phyloP scores from a whole-genome alignment of 1,284 basidiomycete species.

The Ganoderma meredithae region DNA sequence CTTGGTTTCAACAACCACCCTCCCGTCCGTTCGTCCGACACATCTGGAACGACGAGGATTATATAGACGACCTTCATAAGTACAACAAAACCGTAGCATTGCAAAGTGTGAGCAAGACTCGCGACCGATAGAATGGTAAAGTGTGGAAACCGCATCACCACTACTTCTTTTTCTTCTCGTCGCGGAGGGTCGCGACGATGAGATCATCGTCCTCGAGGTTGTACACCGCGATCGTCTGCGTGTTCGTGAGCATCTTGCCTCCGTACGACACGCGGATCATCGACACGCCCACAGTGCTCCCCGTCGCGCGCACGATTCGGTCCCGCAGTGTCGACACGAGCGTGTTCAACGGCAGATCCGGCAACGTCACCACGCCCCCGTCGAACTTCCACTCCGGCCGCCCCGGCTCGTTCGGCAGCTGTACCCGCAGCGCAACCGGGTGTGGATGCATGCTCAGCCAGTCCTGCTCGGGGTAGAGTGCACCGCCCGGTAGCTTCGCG shows the following conservation, averaged over 20 bases:
- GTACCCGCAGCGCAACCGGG: conserved; percentile 83
- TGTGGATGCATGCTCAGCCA: conserved; percentile 92
- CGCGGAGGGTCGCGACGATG: conserved; percentile 77
- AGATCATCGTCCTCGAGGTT: conserved; percentile 91
- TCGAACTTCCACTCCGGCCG: conserved; percentile 94
- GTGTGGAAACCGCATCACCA: neutral
- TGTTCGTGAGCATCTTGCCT: conserved; percentile 88
- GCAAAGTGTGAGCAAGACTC: neutral
- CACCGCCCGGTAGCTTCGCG: conserved; percentile 81
- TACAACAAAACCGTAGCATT: conserved; percentile 22
- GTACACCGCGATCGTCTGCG: conserved; percentile 82
- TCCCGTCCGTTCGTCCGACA: neutral
- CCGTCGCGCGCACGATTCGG: conserved; percentile 80
- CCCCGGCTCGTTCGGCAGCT: conserved; percentile 80
- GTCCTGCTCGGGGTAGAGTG: conserved; percentile 83
- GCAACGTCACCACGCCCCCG: conserved; percentile 77
- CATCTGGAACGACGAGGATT: conserved; percentile 12
- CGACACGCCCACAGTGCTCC: conserved; percentile 78
- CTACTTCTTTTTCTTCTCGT: conserved; percentile 80
- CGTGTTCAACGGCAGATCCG: conserved; percentile 82
- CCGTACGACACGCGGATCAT: conserved; percentile 80
- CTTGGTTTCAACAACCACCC: conserved; percentile 4
- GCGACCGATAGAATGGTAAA: neutral
- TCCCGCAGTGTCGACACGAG: conserved; percentile 89
- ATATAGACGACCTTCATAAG: conserved; percentile 22